Conservation (phyloP, 1,284 basidiomycete genomes). For the Cutaneotrichosporon curvatum region DNA sequence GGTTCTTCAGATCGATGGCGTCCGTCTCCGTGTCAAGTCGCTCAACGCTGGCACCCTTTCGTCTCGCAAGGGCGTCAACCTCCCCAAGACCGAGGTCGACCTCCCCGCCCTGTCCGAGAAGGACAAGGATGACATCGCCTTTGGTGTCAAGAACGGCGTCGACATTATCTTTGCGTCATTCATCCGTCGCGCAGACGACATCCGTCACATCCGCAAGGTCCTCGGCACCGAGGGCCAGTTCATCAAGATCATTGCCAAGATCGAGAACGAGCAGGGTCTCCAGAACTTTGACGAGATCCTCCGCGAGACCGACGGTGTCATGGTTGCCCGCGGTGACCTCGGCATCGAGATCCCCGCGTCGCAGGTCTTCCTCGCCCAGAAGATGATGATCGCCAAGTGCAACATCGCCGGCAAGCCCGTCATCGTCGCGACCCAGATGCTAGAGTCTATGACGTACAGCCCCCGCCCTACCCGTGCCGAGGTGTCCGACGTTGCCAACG, state of each 20-base stretch:
- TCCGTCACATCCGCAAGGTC: slow-evolving; percentile 79
- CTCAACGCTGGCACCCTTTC: slow-evolving; percentile 90
- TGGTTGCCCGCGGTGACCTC: slow-evolving; percentile 96
- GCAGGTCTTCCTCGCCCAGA: slow-evolving; percentile 96
- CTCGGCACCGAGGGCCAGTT: slow-evolving; percentile 84
- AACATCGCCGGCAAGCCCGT: slow-evolving; percentile 94
- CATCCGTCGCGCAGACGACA: slow-evolving; percentile 87
- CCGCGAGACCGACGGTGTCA: slow-evolving; percentile 87
- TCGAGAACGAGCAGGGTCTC: slow-evolving; percentile 96
- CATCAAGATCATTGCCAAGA: slow-evolving; percentile 98
- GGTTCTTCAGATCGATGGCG: slow-evolving; percentile 76
- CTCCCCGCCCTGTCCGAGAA: slow-evolving; percentile 96
- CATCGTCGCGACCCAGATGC: slow-evolving; percentile 99
- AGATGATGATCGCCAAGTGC: slow-evolving; percentile 99
- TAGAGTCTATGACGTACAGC: slow-evolving; percentile 99
- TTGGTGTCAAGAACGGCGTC: slow-evolving; percentile 94
- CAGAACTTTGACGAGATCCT: slow-evolving; percentile 97
- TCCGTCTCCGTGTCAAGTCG: slow-evolving; percentile 75
- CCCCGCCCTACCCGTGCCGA: slow-evolving; percentile 94
- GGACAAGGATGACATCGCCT: slow-evolving; percentile 90
- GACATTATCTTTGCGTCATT: slow-evolving; percentile 99
- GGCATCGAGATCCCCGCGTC: slow-evolving; percentile 97
- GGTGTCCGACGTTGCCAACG: slow-evolving; percentile 95
- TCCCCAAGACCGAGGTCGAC: slow-evolving; percentile 96
- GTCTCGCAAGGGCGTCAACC: slow-evolving; percentile 98